Percentiles rank a stretch among this genome's conserved stretches.
These are phyloP conservation scores for Wickerhamiella lipophila DNA, from an alignment of 805 yeast species.

Conservation along the genomic window DNA sequence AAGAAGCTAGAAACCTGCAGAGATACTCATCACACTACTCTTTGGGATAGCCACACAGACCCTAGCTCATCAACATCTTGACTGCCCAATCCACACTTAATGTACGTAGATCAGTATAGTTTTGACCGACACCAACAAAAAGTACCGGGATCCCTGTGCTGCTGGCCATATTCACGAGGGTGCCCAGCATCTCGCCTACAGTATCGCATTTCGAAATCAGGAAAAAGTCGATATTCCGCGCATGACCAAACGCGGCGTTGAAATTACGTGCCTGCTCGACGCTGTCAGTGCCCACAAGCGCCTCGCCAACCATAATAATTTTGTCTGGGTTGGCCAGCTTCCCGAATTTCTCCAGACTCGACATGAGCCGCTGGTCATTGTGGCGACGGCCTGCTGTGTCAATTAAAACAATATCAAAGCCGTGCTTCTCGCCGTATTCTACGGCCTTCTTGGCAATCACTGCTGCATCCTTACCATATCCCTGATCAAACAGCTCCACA, in stretches of 20 bases:
- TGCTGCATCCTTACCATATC: slow-evolving; percentile 97
- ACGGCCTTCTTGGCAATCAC: slow-evolving; percentile 87
- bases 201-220: slow-evolving; percentile 92
- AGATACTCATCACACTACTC: too few relatives aligned
- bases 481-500: slow-evolving; percentile 81
- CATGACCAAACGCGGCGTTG: slow-evolving; percentile 82
- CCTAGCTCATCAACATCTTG: slow-evolving; percentile 55
- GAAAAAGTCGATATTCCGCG: slow-evolving; percentile 72
- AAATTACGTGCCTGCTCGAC: slow-evolving; percentile 90
- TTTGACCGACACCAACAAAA: slow-evolving; percentile 95
- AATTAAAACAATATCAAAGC: slow-evolving; percentile 75
- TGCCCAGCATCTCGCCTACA: slow-evolving; percentile 90
- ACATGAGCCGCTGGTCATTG: slow-evolving; percentile 87
- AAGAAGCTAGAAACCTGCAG: too few relatives aligned
- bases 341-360: slow-evolving; percentile 88
- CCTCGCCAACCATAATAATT: slow-evolving; percentile 98
- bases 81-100: slow-evolving; percentile 90
- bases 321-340: slow-evolving; percentile 91
- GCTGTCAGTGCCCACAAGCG: slow-evolving; percentile 92
- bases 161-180: slow-evolving; percentile 94
- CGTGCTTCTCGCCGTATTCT: slow-evolving; percentile 53
- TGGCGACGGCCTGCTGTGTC: slow-evolving; percentile 98
- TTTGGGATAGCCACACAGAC: too few relatives aligned
- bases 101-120: slow-evolving; percentile 85
- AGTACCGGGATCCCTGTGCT: slow-evolving; percentile 91